Conservation (phyloP, 768 basidiomycete genomes). For the Pleurotus tuoliensis region DNA sequence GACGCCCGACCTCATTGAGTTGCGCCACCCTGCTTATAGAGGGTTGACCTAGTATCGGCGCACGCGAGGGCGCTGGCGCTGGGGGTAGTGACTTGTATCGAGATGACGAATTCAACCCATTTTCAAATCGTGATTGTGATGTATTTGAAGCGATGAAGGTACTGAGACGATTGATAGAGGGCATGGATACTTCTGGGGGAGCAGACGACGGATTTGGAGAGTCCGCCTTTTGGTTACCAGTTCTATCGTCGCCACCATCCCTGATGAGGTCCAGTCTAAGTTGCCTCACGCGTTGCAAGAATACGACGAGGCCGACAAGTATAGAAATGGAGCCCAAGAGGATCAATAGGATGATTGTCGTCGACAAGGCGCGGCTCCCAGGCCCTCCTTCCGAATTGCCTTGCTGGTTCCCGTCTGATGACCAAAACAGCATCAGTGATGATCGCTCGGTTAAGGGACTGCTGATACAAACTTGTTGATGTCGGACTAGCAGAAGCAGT, state of each 20-base stretch:
- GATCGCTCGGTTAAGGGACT: neutral
- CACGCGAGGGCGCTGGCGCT: neutral
- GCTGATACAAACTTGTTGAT: neutral
- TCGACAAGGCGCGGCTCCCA: constrained; percentile 1
- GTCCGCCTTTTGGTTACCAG: neutral
- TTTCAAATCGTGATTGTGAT: neutral
- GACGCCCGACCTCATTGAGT: neutral
- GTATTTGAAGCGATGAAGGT: neutral
- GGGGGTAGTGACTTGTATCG: neutral
- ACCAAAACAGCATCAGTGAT: neutral
- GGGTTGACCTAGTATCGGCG: neutral
- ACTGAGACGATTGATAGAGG: neutral
- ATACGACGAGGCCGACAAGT: constrained; percentile 7
- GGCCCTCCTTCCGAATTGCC: neutral
- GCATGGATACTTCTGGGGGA: neutral
- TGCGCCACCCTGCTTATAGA: neutral
- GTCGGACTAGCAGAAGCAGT: neutral
- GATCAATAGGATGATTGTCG: constrained; percentile 6
- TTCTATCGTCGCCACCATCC: neutral
- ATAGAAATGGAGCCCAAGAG: constrained; percentile 8
- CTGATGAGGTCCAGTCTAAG: neutral
- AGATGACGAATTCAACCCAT: neutral
- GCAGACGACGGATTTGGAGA: neutral
- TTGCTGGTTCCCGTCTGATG: neutral
- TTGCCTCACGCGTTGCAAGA: neutral